phyloP scores from a whole-genome alignment of 2,329 filamentous ascomycete species.

The Phialocephala subalpina region DNA sequence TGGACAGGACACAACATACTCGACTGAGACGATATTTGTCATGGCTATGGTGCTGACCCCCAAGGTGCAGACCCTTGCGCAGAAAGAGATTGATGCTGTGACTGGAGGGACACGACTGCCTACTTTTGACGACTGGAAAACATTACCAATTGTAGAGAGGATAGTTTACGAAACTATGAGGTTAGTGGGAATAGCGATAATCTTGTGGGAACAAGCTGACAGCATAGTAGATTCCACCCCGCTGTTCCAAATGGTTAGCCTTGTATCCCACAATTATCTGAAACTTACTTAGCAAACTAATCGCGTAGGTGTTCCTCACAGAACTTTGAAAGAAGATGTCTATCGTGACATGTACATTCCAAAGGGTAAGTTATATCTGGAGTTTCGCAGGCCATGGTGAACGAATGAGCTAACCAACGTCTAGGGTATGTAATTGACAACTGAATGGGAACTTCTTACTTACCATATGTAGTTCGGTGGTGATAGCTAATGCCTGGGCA shows the following conservation, averaged over 20 bases:
- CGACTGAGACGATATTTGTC: conserved; percentile 18
- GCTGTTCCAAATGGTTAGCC: conserved; percentile 57
- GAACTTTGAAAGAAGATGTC: conserved; percentile 62
- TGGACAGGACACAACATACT: conserved; percentile 47
- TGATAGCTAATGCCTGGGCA: conserved; percentile 50
- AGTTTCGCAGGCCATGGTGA: background rate
- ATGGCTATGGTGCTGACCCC: conserved; percentile 19
- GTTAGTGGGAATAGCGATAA: conserved; percentile 37
- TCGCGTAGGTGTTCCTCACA: conserved; percentile 58
- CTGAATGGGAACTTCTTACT: conserved; percentile 48
- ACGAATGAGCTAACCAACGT: conserved; percentile 39
- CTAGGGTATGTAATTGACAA: conserved; percentile 24
- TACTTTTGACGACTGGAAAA: conserved; percentile 51
- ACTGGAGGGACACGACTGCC: conserved; percentile 56
- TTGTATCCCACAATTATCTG: conserved; percentile 36
- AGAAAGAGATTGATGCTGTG: conserved; percentile 55
- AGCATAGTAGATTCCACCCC: conserved; percentile 20
- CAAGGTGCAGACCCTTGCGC: conserved; percentile 53
- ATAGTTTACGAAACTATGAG: conserved; percentile 56
- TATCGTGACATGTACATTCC: conserved; percentile 64
- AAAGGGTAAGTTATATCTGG: conserved; percentile 48
- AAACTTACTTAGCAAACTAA: conserved; percentile 49
- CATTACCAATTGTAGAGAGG: conserved; percentile 52
- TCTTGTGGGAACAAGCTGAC: background rate
- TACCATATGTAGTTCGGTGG: conserved; percentile 52